Evolutionary conservation across 208 protist species (phyloP).

Genomic region (Wallacemonas rigidus): DNA sequence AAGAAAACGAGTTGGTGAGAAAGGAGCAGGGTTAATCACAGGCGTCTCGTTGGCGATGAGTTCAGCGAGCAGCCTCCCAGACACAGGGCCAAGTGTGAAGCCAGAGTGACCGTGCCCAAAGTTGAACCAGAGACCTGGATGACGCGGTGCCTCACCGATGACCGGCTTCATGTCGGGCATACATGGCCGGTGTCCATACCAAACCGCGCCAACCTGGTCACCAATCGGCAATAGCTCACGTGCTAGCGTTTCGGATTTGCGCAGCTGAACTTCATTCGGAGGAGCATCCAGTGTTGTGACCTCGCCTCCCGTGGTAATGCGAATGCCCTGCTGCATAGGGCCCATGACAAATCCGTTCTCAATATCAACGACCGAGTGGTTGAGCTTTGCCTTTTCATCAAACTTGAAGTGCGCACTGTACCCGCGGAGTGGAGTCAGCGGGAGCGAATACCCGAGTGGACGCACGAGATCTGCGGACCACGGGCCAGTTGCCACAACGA

Average conservation of each 20-base stretch:
- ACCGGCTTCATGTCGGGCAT: constrained; percentile 38
- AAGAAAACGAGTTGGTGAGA: constrained; percentile 24
- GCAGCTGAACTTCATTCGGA: constrained; percentile 19
- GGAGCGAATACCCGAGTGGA: constrained; percentile 27
- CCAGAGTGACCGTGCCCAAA: constrained; percentile 29
- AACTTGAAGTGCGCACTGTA: constrained; percentile 39
- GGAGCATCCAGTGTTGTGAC: constrained; percentile 17
- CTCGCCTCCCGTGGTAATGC: constrained; percentile 32
- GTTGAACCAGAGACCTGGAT: constrained; percentile 26
- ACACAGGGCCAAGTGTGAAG: constrained; percentile 27
- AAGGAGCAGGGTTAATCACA: constrained; percentile 26
- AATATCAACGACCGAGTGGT: constrained; percentile 23
- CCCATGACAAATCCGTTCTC: constrained; percentile 25
- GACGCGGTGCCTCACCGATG: constrained; percentile 22
- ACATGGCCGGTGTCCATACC: constrained; percentile 26
- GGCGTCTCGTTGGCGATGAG: constrained; percentile 24
- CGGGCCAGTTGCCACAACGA: constrained; percentile 26
- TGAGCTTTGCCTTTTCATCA: constrained; percentile 1
- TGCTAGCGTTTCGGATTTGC: constrained; percentile 10
- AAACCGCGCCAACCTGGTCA: constrained; percentile 17
- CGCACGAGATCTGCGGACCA: constrained; percentile 30
- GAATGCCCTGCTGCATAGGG: constrained; percentile 22
- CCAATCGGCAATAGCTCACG: constrained; percentile 18
- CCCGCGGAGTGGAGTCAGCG: constrained; percentile 26
- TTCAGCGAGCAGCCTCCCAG: constrained; percentile 23